A percentile compares a stretch with the other conserved stretches of the same genome.
These are phyloP conservation scores for Amphibolis antarctica DNA, from an alignment of 106 monocot genomes.

Conservation along the genomic window DNA sequence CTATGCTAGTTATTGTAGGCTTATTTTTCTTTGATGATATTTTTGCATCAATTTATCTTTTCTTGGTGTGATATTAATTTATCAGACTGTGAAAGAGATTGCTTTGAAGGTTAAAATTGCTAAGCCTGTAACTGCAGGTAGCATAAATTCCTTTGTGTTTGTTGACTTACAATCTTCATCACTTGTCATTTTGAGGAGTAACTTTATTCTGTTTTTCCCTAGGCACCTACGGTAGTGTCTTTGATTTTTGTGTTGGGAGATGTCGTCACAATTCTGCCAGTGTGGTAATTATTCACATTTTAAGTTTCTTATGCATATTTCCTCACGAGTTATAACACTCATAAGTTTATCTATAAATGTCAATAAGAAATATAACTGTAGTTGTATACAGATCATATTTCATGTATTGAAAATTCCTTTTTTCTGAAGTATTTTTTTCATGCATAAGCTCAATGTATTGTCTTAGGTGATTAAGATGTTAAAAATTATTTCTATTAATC, in stretches of 20 bases:
- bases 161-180: background rate
- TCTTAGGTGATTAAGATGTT: background rate
- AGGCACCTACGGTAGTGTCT: constrained; percentile 70
- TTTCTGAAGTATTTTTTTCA: too few species aligned
- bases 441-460: too few species aligned
- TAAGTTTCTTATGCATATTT: too few species aligned
- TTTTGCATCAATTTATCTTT: background rate
- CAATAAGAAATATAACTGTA: too few species aligned
- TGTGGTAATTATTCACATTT: constrained; percentile 42
- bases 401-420: too few species aligned
- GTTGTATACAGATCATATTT: too few species aligned
- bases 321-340: too few species aligned
- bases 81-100: constrained; percentile 53
- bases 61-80: constrained; percentile 9
- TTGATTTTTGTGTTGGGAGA: constrained; percentile 91
- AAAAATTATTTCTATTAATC: too few species aligned
- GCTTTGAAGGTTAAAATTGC: constrained; percentile 74
- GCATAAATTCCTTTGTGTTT: background rate
- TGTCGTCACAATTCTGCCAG: constrained; percentile 96
- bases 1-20: background rate
- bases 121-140: constrained; percentile 81
- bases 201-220: constrained; percentile 10
- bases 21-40: background rate
- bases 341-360: too few species aligned
- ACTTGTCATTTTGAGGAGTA: background rate